Conservation (phyloP, 108 stramenopile genomes). For the Discostella pseudostelligera region DNA sequence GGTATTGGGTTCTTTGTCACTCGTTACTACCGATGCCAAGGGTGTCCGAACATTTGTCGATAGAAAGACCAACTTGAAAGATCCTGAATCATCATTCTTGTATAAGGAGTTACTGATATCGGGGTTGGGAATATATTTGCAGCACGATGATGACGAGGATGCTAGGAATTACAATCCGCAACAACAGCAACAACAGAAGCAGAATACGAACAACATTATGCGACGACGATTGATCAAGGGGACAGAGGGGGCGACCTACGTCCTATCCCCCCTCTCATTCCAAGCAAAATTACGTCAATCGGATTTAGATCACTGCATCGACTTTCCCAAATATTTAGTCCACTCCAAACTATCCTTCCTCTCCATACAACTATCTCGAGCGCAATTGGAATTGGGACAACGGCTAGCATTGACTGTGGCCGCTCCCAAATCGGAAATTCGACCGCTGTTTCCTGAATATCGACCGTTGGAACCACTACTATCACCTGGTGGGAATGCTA, state of each 20-base stretch:
- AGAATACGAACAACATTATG: conserved; percentile 22
- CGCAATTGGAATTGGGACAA: conserved; percentile 70
- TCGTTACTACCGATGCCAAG: conserved; percentile 68
- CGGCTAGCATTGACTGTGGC: conserved; percentile 45
- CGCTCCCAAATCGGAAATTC: conserved; percentile 18
- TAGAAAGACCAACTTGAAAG: conserved; percentile 41
- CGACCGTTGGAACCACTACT: conserved; percentile 47
- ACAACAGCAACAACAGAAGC: too few relatives aligned
- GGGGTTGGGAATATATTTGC: conserved; percentile 76
- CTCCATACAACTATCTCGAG: conserved; percentile 57
- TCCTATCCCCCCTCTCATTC: conserved; percentile 76
- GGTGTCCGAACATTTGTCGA: conserved; percentile 78
- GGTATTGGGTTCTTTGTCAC: conserved; percentile 56
- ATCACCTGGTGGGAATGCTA: conserved; percentile 32
- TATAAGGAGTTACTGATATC: conserved; percentile 66
- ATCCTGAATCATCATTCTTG: conserved; percentile 50
- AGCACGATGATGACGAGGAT: conserved; percentile 31
- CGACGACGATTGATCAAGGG: conserved; percentile 1
- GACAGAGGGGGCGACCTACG: conserved; percentile 45
- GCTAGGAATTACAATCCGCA: too few relatives aligned
- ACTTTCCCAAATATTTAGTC: conserved; percentile 77
- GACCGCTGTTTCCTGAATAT: conserved; percentile 86
- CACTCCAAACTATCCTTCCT: conserved; percentile 64
- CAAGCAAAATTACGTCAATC: conserved; percentile 72
- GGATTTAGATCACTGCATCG: conserved; percentile 58